These are phyloP conservation scores for Sphaceloma murrayae DNA, from an alignment of 2,329 filamentous ascomycete genomes.

Conservation along the genomic window DNA sequence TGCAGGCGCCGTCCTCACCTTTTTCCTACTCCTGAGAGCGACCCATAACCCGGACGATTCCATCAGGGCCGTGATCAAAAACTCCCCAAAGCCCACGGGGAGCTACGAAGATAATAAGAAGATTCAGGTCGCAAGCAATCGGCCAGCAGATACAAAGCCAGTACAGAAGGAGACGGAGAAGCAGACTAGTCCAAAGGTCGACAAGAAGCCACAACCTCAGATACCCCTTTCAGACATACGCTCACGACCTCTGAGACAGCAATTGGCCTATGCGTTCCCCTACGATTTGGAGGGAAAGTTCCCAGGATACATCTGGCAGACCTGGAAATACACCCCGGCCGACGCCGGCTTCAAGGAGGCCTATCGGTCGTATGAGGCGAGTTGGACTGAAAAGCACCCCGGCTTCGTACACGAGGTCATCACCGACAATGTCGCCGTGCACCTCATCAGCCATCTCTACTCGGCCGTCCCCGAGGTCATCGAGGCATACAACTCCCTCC, in stretches of 20 bases:
- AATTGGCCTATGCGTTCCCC: slow-evolving; percentile 85
- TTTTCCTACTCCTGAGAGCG: slow-evolving; percentile 60
- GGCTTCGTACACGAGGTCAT: slow-evolving; percentile 94
- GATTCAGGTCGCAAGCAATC: slow-evolving; percentile 20
- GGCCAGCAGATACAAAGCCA: slow-evolving; percentile 21
- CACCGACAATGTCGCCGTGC: slow-evolving; percentile 75
- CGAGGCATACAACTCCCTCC: slow-evolving; percentile 41
- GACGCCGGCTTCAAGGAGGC: slow-evolving; percentile 62
- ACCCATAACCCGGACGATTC: slow-evolving; percentile 38
- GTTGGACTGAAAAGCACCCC: slow-evolving; percentile 80
- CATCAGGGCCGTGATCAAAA: slow-evolving; percentile 22
- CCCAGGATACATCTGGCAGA: slow-evolving; percentile 98
- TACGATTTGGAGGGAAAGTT: slow-evolving; percentile 86
- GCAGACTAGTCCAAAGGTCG: slow-evolving; percentile 16
- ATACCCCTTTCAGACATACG: slow-evolving; percentile 60
- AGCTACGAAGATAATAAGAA: slow-evolving; percentile 30
- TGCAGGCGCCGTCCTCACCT: slow-evolving; percentile 57
- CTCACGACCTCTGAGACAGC: slow-evolving; percentile 62
- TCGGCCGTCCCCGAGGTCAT: slow-evolving; percentile 50
- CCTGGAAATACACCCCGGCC: slow-evolving; percentile 81
- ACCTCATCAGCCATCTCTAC: slow-evolving; percentile 78
- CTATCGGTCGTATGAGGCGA: slow-evolving; percentile 76
- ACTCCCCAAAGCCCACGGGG: slow-evolving; percentile 31
- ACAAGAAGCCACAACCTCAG: slow-evolving; percentile 44
- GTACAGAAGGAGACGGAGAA: slow-evolving; percentile 19